Conservation (phyloP, 768 basidiomycete genomes). For the Pleurotus salmoneostramineus region DNA sequence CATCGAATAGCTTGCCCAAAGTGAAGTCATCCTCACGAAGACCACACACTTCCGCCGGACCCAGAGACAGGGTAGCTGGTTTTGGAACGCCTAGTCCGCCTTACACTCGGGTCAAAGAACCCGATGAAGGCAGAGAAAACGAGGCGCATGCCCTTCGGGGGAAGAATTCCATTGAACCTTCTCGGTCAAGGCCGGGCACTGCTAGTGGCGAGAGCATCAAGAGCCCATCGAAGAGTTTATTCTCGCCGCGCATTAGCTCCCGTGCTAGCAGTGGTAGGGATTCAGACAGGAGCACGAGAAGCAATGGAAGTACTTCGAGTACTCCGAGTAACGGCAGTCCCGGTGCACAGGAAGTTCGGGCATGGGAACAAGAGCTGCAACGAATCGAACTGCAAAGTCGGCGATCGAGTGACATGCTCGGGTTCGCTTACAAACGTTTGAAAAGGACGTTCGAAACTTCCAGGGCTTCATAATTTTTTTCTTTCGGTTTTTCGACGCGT, state of each 20-base stretch:
- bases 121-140: constrained; percentile 7
- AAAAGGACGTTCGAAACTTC: constrained; percentile 8
- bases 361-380: constrained; percentile 78
- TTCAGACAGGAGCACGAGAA: constrained; percentile 21
- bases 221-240: constrained; percentile 7
- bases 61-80: constrained; percentile 47
- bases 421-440: constrained; percentile 33
- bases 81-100: constrained; percentile 15
- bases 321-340: constrained; percentile 21
- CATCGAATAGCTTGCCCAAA: constrained; percentile 15
- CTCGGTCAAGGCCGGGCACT: constrained; percentile 5
- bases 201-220: constrained; percentile 1
- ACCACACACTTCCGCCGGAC: constrained; percentile 76
- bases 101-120: constrained; percentile 9
- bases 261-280: constrained; percentile 30
- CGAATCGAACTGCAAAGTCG: constrained; percentile 65
- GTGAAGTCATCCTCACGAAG: constrained; percentile 35
- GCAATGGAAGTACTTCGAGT: constrained; percentile 11
- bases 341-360: constrained; percentile 35
- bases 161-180: not conserved
- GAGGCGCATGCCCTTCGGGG: not conserved
- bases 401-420: constrained; percentile 39
- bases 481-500: not conserved
- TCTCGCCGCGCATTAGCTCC: constrained; percentile 19
- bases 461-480: not conserved